These are phyloP conservation scores for Polytolypa hystricis DNA, from an alignment of 2,329 filamentous ascomycete species.

Conservation along the genomic window DNA sequence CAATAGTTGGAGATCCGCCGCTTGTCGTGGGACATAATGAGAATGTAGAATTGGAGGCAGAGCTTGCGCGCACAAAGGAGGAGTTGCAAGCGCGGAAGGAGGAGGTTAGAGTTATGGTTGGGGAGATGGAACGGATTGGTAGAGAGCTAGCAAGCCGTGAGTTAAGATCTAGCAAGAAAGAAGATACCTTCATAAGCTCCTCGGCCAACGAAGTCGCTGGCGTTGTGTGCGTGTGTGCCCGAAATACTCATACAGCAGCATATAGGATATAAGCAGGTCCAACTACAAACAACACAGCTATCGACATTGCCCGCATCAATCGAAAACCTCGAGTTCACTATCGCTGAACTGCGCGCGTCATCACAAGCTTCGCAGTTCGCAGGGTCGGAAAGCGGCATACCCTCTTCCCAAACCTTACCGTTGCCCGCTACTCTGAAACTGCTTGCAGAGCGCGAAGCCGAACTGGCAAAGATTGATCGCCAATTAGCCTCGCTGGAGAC, in stretches of 20 bases:
- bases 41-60: slow-evolving; percentile 65
- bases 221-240: too few species aligned
- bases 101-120: slow-evolving; percentile 62
- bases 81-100: slow-evolving; percentile 69
- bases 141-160: slow-evolving; percentile 50
- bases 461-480: slow-evolving; percentile 30
- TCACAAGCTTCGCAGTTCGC: slow-evolving; percentile 53
- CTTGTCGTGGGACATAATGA: slow-evolving; percentile 72
- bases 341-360: slow-evolving; percentile 43
- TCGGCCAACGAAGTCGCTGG: too few species aligned
- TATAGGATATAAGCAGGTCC: slow-evolving; percentile 43
- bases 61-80: slow-evolving; percentile 59
- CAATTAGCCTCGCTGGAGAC: slow-evolving; percentile 34
- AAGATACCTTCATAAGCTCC: too few species aligned
- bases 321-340: slow-evolving; percentile 39
- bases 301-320: slow-evolving; percentile 43
- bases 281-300: slow-evolving; percentile 42
- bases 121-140: slow-evolving; percentile 59
- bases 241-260: neutral
- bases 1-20: slow-evolving; percentile 82
- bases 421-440: slow-evolving; percentile 31
- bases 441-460: slow-evolving; percentile 29
- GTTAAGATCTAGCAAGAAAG: too few species aligned
- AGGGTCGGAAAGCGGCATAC: slow-evolving; percentile 29
- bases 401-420: slow-evolving; percentile 25